Conservation (phyloP, 495 filamentous ascomycete species). For the Chaetomium tenue region DNA sequence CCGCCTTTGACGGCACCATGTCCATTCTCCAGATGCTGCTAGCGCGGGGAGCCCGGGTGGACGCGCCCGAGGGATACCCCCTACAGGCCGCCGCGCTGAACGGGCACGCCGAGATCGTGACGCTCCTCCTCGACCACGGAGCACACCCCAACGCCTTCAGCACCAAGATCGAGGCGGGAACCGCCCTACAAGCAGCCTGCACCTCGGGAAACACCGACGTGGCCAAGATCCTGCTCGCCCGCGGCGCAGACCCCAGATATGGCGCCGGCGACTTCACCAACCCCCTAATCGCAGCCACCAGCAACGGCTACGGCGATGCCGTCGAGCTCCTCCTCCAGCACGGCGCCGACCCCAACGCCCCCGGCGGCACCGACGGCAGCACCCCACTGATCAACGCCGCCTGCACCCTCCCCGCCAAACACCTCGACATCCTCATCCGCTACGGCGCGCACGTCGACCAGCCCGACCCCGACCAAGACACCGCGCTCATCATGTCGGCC, state of each 20-base stretch:
- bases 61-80: conserved; percentile 3
- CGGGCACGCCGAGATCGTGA: background rate
- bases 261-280: conserved; percentile 1
- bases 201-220: background rate
- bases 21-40: background rate
- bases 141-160: background rate
- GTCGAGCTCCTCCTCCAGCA: background rate
- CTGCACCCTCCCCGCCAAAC: background rate
- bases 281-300: conserved; percentile 1
- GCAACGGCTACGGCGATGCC: conserved; percentile 3
- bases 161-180: background rate
- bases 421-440: conserved; percentile 2
- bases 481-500: background rate
- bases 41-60: background rate
- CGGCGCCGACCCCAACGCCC: background rate
- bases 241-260: background rate
- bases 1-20: background rate
- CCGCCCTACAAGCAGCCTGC: background rate
- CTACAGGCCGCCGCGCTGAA: conserved; percentile 1
- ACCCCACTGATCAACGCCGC: conserved; percentile 1
- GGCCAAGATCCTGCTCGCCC: conserved; percentile 1
- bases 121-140: conserved; percentile 2
- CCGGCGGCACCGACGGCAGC: background rate
- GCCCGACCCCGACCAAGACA: conserved; percentile 1
- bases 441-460: background rate